Percentiles rank a stretch among this genome's conserved stretches.
phyloP scores from a whole-genome alignment of 441 rosid genomes.

The Macaranga tanarius region DNA sequence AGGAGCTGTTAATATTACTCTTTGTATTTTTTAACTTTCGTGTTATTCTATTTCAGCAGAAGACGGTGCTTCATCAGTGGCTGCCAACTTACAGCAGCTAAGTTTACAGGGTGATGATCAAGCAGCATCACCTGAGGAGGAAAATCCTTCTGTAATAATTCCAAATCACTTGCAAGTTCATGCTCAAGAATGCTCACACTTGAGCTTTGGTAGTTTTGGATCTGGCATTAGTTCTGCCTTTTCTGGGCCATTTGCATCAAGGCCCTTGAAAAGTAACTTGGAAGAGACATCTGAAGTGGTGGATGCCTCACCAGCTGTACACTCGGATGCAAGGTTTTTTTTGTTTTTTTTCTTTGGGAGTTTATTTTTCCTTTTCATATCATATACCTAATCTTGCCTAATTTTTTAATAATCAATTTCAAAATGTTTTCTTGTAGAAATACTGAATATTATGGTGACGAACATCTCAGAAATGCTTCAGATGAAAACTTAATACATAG shows the following conservation, averaged over 20 bases:
- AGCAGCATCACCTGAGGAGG: constrained; percentile 53
- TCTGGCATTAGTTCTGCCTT: constrained; percentile 46
- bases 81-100: constrained; percentile 62
- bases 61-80: constrained; percentile 53
- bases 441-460: constrained; percentile 72
- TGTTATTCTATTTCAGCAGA: constrained; percentile 47
- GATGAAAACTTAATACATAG: constrained; percentile 56
- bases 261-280: constrained; percentile 52
- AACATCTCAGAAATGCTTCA: constrained; percentile 53
- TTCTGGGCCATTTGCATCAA: constrained; percentile 54
- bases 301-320: constrained; percentile 50
- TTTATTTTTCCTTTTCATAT: background rate
- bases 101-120: constrained; percentile 54
- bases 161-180: constrained; percentile 93
- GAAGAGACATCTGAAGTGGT: constrained; percentile 57
- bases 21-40: background rate
- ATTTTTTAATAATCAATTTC: constrained; percentile 5
- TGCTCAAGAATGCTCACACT: constrained; percentile 75
- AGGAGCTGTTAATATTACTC: background rate
- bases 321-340: constrained; percentile 62
- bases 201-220: constrained; percentile 98
- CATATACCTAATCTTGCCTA: background rate
- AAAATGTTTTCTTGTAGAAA: constrained; percentile 45
- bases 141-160: constrained; percentile 74
- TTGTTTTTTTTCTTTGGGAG: no score